Evolutionary conservation across 805 yeast genomes (phyloP).

Genomic region (Suhomyces kilbournensis): DNA sequence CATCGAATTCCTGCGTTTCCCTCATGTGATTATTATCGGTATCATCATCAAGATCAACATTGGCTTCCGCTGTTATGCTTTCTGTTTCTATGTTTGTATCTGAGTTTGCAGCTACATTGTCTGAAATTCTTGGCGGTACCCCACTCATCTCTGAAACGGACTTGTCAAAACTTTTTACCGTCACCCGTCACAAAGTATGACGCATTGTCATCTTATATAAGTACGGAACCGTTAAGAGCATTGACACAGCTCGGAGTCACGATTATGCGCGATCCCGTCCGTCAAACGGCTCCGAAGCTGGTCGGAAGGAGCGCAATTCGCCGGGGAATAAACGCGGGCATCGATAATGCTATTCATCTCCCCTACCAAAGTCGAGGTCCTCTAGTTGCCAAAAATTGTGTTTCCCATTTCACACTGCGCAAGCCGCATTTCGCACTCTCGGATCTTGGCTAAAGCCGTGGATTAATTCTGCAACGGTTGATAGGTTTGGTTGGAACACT

Average conservation of each 20-base stretch:
- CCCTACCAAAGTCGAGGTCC: no score
- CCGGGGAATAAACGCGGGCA: background rate
- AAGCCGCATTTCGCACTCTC: background rate
- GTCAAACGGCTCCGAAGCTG: background rate
- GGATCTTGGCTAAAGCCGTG: background rate
- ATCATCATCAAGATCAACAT: background rate
- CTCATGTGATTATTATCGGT: background rate
- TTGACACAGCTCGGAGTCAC: background rate
- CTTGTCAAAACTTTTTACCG: background rate
- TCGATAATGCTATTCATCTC: background rate
- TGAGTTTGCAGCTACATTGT: background rate
- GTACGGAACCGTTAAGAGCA: background rate
- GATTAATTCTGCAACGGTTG: background rate
- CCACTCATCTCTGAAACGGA: background rate
- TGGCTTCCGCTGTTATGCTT: background rate
- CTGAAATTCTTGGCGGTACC: background rate
- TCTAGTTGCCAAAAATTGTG: background rate
- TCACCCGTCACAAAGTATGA: background rate
- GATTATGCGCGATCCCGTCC: background rate
- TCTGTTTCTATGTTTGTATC: background rate
- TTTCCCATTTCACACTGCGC: background rate
- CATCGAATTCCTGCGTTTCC: background rate
- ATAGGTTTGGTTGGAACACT: background rate
- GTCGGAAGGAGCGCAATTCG: background rate
- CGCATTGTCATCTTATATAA: background rate